Evolutionary conservation across 768 basidiomycete genomes (phyloP), one percentile per base, ranked within the genome.

Genomic region (Calocybe indica): DNA sequence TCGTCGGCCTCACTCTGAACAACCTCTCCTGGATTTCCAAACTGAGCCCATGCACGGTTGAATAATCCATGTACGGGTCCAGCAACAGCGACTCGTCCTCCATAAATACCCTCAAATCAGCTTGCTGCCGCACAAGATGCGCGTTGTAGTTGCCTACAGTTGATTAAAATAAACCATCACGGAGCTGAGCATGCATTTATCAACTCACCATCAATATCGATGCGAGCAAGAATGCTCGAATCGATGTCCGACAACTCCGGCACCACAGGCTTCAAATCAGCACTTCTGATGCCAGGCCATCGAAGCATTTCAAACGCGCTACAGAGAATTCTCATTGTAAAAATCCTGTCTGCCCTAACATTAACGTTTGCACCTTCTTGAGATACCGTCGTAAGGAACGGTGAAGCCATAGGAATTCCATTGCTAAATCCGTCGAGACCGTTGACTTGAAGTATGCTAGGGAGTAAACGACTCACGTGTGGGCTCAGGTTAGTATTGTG

Each of bases 281-380:
- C 54, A 0, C 75, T 60, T 1, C 68, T 74, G 28, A 89, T 60
- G 2, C 69, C 67, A 2, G 80, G 80, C 58, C 82, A 76, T 11
- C 79, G 69, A 14, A 95, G 67, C 51, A 92, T 67, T 40, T 89
- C 82, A 54, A 80, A 92, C 0, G 85, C 88, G 58, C 92, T 95
- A 52, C 14, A 38, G 47, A 38, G 12, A 51, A 35, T 32, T 44
- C 45, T 6, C 30, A 3, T 46, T 30, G 43, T 39, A 31, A 2
- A 28, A 28, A 15, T 2, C 30, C 6, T n/a, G n/a, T 28, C 8
- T 15, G 10, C 7, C 6, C 11, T 10, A 6, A 11, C 22, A 14
- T 2, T 5, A 57, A 22, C 22, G 22, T 22, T 22, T 64, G 33
- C 33, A 74, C 78, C 66, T 75, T 50, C 75, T 61, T 29, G 54